Conservation (phyloP, 23 red algal species). For the Porphyridium purpureum region DNA sequence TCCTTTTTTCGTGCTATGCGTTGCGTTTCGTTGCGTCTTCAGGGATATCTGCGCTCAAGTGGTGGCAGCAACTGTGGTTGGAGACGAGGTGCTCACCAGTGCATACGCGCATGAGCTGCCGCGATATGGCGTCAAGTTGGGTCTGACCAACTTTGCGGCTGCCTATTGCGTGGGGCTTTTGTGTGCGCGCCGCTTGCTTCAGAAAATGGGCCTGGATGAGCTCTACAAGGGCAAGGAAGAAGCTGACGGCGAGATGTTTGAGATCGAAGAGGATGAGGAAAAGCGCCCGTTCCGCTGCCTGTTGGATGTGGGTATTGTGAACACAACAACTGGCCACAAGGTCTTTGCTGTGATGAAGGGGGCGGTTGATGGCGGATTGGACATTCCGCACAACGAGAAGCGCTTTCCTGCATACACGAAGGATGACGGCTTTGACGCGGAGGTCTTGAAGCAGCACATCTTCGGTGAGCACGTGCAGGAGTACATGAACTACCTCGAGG, state of each 20-base stretch:
- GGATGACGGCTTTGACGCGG: constrained; percentile 82
- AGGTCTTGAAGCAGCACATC: constrained; percentile 76
- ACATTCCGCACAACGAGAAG: constrained; percentile 96
- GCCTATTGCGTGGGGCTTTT: constrained; percentile 88
- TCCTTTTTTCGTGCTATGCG: background rate
- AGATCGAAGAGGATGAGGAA: constrained; percentile 83
- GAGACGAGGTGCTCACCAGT: constrained; percentile 75
- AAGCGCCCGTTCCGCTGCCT: constrained; percentile 74
- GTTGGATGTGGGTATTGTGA: constrained; percentile 75
- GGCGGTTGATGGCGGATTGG: constrained; percentile 87
- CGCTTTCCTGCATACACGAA: constrained; percentile 93
- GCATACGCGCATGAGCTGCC: constrained; percentile 99
- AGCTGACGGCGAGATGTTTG: constrained; percentile 83
- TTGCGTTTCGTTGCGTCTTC: background rate
- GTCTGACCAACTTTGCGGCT: constrained; percentile 91
- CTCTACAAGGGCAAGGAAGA: constrained; percentile 70
- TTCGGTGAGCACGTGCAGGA: constrained; percentile 78
- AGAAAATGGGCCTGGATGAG: constrained; percentile 72
- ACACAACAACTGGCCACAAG: constrained; percentile 80
- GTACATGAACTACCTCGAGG: constrained; percentile 76
- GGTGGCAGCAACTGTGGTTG: constrained; percentile 56
- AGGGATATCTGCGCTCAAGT: constrained; percentile 93
- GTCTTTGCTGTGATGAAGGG: constrained; percentile 98
- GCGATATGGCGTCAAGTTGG: constrained; percentile 86
- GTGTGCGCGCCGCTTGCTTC: constrained; percentile 60